Base-by-base conservation (phyloP, 2,329 filamentous ascomycete species). In the Parafenestella ontariensis region DNA sequence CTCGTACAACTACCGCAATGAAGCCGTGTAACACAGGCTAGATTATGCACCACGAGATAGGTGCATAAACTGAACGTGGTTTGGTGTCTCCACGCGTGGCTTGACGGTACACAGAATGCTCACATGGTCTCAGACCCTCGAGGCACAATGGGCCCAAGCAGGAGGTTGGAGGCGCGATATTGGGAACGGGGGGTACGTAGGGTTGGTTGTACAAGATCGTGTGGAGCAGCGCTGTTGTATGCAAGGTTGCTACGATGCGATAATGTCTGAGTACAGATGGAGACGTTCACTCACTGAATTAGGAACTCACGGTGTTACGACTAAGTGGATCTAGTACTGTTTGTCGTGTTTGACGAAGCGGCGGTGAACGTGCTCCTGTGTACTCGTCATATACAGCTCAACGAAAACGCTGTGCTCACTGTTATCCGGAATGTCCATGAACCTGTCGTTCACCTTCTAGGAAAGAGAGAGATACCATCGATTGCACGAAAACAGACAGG, bases 31-130 rank as follows among this genome's bases (percentile, higher is more conserved):
- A 73, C 61, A 73, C 61, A 37, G 41, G 52, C 71, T 73, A 73
- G 68, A 62, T 64, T 65, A 74, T 73, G 71, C 71, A 73, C 63
- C 61, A 66, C 71, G 70, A 73, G 54, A 66, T 73, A 49, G 56
- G 48, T 56, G 61, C 62, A 50, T 61, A 37, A 34, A 51, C 29
- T 53, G 43, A 71, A 70, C 64, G 65, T 70, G 69, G 61, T 34
- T 46, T 51, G 51, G 42, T 56, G 50, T 51, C 52, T 34, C 58
- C 48, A 45, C 54, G 60, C 53, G 54, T 59, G 57, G 56, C 48
- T 59, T 54, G 21, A 11, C 13, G 65, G 44, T 23, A 58, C 43
- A 66, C 62, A 42, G 49, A 50, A 39, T 60, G 52, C 50, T 65
- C 62, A 64, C 62, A 56, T 68, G 31, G 64, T 61, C 54, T 63